Evolutionary conservation across 495 filamentous ascomycete genomes (phyloP).

Genomic region (Aspergillus funiculosus): DNA sequence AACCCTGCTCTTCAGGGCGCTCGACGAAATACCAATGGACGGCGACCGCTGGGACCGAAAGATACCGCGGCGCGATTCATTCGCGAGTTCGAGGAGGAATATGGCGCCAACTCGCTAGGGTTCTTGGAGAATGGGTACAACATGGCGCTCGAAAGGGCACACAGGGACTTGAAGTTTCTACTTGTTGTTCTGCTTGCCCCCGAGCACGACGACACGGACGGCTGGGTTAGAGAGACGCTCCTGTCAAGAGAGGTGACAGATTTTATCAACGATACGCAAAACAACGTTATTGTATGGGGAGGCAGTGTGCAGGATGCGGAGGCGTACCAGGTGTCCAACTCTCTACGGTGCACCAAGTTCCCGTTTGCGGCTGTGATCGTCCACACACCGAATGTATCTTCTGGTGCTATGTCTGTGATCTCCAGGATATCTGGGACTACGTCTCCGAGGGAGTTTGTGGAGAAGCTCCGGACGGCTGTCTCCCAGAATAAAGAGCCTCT

Average conservation of each 20-base stretch:
- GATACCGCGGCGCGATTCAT: constrained; percentile 86
- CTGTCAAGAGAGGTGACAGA: constrained; percentile 64
- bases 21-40: constrained; percentile 59
- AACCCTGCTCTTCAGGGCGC: constrained; percentile 46
- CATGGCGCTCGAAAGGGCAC: constrained; percentile 79
- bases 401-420: constrained; percentile 80
- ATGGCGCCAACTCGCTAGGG: constrained; percentile 60
- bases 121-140: constrained; percentile 87
- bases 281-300: constrained; percentile 82
- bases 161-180: constrained; percentile 85
- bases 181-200: constrained; percentile 79
- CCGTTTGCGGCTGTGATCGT: constrained; percentile 81
- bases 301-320: constrained; percentile 89
- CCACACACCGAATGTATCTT: constrained; percentile 73
- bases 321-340: constrained; percentile 81
- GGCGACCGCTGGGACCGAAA: constrained; percentile 68
- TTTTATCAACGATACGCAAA: constrained; percentile 64
- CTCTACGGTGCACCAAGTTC: constrained; percentile 81
- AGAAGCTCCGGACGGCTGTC: constrained; percentile 64
- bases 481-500: constrained; percentile 64
- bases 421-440: constrained; percentile 66
- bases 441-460: constrained; percentile 58
- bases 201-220: constrained; percentile 84
- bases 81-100: constrained; percentile 90
- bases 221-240: constrained; percentile 79